A percentile compares a stretch with the other conserved stretches of the same genome.
These are phyloP conservation scores for Leishmania aethiopica DNA, from an alignment of 208 protist species.

Conservation along the genomic window DNA sequence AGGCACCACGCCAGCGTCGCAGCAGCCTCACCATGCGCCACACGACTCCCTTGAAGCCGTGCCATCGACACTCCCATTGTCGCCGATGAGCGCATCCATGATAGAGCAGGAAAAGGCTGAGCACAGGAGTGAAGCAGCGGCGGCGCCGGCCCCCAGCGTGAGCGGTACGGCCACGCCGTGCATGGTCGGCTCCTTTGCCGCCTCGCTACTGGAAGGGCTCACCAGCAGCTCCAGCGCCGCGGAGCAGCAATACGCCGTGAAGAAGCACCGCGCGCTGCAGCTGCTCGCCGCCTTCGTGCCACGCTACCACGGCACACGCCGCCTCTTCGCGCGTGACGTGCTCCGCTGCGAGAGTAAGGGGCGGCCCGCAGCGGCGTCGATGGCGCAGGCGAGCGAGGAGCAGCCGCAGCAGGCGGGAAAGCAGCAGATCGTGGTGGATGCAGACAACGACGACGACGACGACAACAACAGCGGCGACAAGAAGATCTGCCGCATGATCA, in stretches of 20 bases:
- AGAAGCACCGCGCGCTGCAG: slow-evolving; percentile 47
- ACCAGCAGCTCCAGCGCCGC: slow-evolving; percentile 14
- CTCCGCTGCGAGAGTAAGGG: slow-evolving; percentile 21
- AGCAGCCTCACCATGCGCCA: neutral
- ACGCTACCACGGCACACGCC: slow-evolving; percentile 63
- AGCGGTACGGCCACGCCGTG: slow-evolving; percentile 31
- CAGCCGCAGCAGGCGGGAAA: neutral
- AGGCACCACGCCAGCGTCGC: slow-evolving; percentile 21
- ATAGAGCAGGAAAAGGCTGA: neutral
- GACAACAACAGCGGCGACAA: slow-evolving; percentile 2
- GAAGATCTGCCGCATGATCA: slow-evolving; percentile 64
- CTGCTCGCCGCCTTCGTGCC: slow-evolving; percentile 73
- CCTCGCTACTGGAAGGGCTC: slow-evolving; percentile 18
- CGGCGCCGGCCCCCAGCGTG: neutral
- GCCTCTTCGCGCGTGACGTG: slow-evolving; percentile 32
- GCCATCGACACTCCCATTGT: neutral
- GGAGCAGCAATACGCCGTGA: slow-evolving; percentile 26
- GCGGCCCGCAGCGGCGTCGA: neutral
- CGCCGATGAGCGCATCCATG: neutral
- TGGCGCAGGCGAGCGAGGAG: neutral
- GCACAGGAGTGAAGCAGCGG: neutral
- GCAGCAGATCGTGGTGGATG: slow-evolving; percentile 7
- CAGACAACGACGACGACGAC: slow-evolving; percentile 22
- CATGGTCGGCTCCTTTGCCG: slow-evolving; percentile 28
- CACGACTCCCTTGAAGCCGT: neutral